Conservation (phyloP, 768 basidiomycete species). For the Albatrellus ellisii region DNA sequence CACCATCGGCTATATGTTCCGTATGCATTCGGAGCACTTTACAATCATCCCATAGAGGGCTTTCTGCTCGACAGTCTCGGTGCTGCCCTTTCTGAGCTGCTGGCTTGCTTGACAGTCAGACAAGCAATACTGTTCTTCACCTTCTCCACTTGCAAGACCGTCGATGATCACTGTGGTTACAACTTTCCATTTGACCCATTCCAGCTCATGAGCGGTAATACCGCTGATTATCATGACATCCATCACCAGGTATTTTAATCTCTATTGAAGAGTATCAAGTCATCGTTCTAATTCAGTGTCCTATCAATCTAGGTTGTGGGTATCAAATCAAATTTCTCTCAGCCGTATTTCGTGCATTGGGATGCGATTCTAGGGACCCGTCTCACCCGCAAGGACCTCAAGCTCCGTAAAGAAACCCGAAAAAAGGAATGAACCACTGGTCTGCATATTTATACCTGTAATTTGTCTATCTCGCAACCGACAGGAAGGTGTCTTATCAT, state of each 20-base stretch:
- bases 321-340: slow-evolving; percentile 91
- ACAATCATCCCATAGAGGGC: slow-evolving; percentile 96
- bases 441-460: background rate
- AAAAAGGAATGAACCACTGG: background rate
- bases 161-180: slow-evolving; percentile 94
- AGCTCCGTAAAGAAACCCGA: slow-evolving; percentile 23
- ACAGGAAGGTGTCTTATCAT: too few species aligned
- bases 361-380: slow-evolving; percentile 75
- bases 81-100: slow-evolving; percentile 58
- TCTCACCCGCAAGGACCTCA: slow-evolving; percentile 61
- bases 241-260: slow-evolving; percentile 69
- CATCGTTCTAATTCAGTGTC: background rate
- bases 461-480: background rate
- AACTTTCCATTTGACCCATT: slow-evolving; percentile 83
- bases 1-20: slow-evolving; percentile 96
- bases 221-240: slow-evolving; percentile 96
- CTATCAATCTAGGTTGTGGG: slow-evolving; percentile 42
- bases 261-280: background rate
- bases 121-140: slow-evolving; percentile 79
- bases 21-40: slow-evolving; percentile 91
- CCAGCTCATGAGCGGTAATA: slow-evolving; percentile 76
- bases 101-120: slow-evolving; percentile 58
- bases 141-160: slow-evolving; percentile 81
- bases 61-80: slow-evolving; percentile 82
- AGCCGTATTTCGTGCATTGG: slow-evolving; percentile 96